Evolutionary conservation across 306 rosid species (phyloP), one percentile per base, ranked within the genome.

Genomic region (Malus fusca): DNA sequence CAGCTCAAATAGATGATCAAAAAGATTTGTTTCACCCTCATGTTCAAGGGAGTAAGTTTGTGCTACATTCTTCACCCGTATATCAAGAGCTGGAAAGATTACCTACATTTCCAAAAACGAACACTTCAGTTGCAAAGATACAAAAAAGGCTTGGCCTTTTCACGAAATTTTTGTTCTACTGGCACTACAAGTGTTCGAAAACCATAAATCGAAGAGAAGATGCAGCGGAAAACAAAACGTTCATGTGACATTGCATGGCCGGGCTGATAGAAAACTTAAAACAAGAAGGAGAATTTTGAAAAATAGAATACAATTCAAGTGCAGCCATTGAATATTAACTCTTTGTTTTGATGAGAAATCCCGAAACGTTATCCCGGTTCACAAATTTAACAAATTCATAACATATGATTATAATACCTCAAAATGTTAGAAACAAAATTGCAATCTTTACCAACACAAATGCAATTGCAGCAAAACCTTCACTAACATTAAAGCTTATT

Each of bases 61-160:
- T 53, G 97, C 98, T n/a, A 96, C 99, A 76, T 96, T 96, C 90
- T 96, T 96, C 85, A 96, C 99, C 63, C 99, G 98, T 77, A 87
- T 90, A 81, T 92, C 99, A 75, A 96, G 96, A 66, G 99, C 97
- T 15, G 99, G 97, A 80, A 96, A 96, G 72, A 96, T 96, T 68
- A 96, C 99, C 99, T 96, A 79, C 81, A 89, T 37, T 74, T 33
- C 67, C 83, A 84, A 22, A 81, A 43, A 79, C 63, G 58, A 75
- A 69, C 70, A 68, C 28, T 53, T 82, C 78, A 87, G 43, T 22
- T 48, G 55, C 21, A 48, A 48, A 48, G 55, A 48, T 15, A n/a
- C 48, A n/a, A 51, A 40, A 43, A 75, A 53, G 40, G 56, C 11
- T 37, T n/a, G 14, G 22, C 23, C 37, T 31, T 33, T 17, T 56